A percentile compares a stretch with the other conserved stretches of the same genome.
phyloP scores from a whole-genome alignment of 768 basidiomycete species.

The Peribolospora kevripleyi region DNA sequence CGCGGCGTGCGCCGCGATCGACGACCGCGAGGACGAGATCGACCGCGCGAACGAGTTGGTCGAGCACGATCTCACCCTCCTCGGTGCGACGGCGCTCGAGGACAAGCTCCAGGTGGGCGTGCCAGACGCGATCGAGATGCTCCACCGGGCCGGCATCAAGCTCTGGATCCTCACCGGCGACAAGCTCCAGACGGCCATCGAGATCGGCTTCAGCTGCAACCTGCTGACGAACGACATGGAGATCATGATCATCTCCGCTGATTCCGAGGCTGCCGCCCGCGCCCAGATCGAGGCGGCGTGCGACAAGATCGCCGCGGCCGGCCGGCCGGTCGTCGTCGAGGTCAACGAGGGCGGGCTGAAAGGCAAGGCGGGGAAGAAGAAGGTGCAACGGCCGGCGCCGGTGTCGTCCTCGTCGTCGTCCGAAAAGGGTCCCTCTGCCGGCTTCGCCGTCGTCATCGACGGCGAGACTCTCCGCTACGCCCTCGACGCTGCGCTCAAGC shows the following conservation, averaged over 20 bases:
- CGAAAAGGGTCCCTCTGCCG: slow-evolving; percentile 24
- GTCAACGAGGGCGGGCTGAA: background rate
- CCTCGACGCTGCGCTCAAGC: slow-evolving; percentile 48
- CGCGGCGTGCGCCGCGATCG: slow-evolving; percentile 45
- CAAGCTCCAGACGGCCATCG: slow-evolving; percentile 93
- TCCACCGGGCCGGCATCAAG: slow-evolving; percentile 87
- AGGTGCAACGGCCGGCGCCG: no score
- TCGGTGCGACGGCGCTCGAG: slow-evolving; percentile 88
- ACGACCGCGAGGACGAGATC: slow-evolving; percentile 70
- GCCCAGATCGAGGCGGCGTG: slow-evolving; percentile 72
- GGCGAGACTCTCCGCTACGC: slow-evolving; percentile 76
- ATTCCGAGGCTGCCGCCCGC: slow-evolving; percentile 45
- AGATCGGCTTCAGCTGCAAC: slow-evolving; percentile 92
- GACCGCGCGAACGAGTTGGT: slow-evolving; percentile 65
- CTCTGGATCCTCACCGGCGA: slow-evolving; percentile 95
- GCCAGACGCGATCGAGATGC: slow-evolving; percentile 75
- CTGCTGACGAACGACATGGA: slow-evolving; percentile 85
- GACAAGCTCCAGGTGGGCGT: slow-evolving; percentile 95
- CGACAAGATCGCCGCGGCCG: slow-evolving; percentile 75
- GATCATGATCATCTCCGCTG: slow-evolving; percentile 84
- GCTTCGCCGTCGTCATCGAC: slow-evolving; percentile 88
- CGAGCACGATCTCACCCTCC: slow-evolving; percentile 55
- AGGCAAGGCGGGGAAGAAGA: no score
- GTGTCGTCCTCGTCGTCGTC: background rate
- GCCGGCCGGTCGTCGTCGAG: slow-evolving; percentile 15